A percentile compares a stretch with the other conserved stretches of the same genome.
phyloP scores from a whole-genome alignment of 2,329 filamentous ascomycete species.

The Leptographium galeiforme region DNA sequence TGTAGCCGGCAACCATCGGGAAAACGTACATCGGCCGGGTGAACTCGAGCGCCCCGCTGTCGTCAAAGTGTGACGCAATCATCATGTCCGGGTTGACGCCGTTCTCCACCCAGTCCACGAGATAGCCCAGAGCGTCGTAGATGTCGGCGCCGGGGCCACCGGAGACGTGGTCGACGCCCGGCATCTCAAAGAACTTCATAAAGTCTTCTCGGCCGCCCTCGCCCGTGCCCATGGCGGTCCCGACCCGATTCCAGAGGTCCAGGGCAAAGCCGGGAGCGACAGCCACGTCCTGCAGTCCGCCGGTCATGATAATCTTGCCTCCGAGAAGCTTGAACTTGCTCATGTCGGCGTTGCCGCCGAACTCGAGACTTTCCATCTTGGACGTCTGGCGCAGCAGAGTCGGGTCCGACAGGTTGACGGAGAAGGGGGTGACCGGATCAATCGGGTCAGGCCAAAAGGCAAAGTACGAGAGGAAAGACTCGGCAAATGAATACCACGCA shows the following conservation, averaged over 20 bases:
- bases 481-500: not conserved
- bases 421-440: not conserved
- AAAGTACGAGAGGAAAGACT: not conserved
- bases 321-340: conserved; percentile 24
- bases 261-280: not conserved
- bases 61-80: not conserved
- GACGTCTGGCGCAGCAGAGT: not conserved
- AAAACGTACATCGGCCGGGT: not conserved
- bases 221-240: not conserved
- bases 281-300: not conserved
- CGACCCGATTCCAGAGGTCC: not conserved
- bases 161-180: not conserved
- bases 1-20: not conserved
- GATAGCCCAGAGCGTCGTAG: not conserved
- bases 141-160: not conserved
- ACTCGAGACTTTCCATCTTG: conserved; percentile 1
- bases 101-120: conserved; percentile 1
- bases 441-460: conserved; percentile 1
- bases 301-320: conserved; percentile 25
- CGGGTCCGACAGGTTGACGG: not conserved
- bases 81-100: not conserved
- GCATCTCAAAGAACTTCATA: not conserved
- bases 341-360: conserved; percentile 16
- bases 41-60: not conserved
- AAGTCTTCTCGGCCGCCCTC: not conserved